Evolutionary conservation across 2,329 filamentous ascomycete genomes (phyloP).

Genomic region (Phaeosphaeriaceae sp.): DNA sequence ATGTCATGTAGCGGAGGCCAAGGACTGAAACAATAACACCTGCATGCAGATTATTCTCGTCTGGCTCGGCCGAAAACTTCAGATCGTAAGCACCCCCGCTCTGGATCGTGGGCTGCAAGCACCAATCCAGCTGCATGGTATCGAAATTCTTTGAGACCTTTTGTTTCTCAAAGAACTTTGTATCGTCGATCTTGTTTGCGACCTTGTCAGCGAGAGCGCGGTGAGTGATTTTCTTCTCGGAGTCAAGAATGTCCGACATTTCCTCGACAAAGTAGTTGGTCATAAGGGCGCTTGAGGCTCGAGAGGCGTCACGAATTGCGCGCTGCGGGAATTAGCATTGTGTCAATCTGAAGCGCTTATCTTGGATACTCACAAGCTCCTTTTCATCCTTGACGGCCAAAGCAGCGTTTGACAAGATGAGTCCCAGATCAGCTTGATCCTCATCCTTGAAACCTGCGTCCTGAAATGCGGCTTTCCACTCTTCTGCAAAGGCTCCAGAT

Average conservation of each 20-base stretch:
- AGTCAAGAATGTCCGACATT: slow-evolving; percentile 94
- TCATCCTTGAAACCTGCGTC: slow-evolving; percentile 78
- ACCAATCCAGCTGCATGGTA: slow-evolving; percentile 89
- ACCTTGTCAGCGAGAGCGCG: slow-evolving; percentile 85
- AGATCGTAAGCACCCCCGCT: slow-evolving; percentile 96
- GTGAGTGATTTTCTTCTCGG: slow-evolving; percentile 97
- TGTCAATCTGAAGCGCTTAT: not conserved
- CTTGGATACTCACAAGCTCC: slow-evolving; percentile 68
- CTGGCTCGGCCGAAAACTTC: slow-evolving; percentile 77
- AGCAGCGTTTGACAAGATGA: slow-evolving; percentile 80
- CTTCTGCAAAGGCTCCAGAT: slow-evolving; percentile 87
- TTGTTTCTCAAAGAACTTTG: slow-evolving; percentile 87
- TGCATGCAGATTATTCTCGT: slow-evolving; percentile 81
- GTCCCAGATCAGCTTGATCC: slow-evolving; percentile 85
- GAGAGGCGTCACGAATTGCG: slow-evolving; percentile 90
- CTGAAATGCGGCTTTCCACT: slow-evolving; percentile 87
- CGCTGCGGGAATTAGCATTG: slow-evolving; percentile 57
- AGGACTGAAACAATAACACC: slow-evolving; percentile 93
- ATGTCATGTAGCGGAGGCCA: slow-evolving; percentile 93
- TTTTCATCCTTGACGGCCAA: slow-evolving; percentile 95
- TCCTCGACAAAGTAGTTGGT: slow-evolving; percentile 97
- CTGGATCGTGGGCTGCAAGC: slow-evolving; percentile 86
- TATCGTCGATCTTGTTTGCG: slow-evolving; percentile 87
- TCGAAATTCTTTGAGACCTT: slow-evolving; percentile 91
- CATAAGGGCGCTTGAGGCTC: slow-evolving; percentile 93